These are phyloP conservation scores for Schizopora paradoxa DNA, from an alignment of 1,284 basidiomycete genomes.

Conservation along the genomic window DNA sequence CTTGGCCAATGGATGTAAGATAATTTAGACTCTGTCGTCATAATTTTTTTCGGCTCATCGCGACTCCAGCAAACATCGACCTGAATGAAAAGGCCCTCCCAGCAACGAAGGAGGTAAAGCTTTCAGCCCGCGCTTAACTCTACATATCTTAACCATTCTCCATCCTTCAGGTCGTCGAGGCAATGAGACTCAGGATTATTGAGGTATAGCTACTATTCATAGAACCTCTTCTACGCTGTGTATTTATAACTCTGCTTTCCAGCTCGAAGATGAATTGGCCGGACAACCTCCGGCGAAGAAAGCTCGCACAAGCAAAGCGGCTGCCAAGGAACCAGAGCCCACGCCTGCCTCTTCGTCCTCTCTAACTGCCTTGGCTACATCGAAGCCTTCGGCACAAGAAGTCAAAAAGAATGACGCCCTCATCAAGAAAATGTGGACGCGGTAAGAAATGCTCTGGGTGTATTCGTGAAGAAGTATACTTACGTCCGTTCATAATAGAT, in stretches of 20 bases:
- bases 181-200: conserved; percentile 34
- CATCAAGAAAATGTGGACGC: conserved; percentile 32
- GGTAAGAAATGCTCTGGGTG: conserved; percentile 29
- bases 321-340: conserved; percentile 17
- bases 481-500: conserved; percentile 21
- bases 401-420: conserved; percentile 37
- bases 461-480: background rate
- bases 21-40: too few relatives aligned
- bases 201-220: conserved; percentile 22
- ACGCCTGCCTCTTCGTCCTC: conserved; percentile 17
- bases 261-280: conserved; percentile 37
- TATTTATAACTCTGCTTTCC: background rate
- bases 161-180: conserved; percentile 29
- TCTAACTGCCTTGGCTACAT: conserved; percentile 19
- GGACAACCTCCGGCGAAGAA: conserved; percentile 30
- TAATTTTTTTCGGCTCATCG: background rate
- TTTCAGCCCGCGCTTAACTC: background rate
- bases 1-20: conserved; percentile 1
- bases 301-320: conserved; percentile 21
- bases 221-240: background rate
- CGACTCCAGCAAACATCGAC: conserved; percentile 8
- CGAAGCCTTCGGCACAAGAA: conserved; percentile 29
- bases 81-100: conserved; percentile 7
- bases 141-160: background rate
- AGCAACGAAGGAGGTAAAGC: conserved; percentile 7